These are phyloP conservation scores for Teratosphaeria viscida DNA, from an alignment of 2,329 filamentous ascomycete species.

Conservation along the genomic window DNA sequence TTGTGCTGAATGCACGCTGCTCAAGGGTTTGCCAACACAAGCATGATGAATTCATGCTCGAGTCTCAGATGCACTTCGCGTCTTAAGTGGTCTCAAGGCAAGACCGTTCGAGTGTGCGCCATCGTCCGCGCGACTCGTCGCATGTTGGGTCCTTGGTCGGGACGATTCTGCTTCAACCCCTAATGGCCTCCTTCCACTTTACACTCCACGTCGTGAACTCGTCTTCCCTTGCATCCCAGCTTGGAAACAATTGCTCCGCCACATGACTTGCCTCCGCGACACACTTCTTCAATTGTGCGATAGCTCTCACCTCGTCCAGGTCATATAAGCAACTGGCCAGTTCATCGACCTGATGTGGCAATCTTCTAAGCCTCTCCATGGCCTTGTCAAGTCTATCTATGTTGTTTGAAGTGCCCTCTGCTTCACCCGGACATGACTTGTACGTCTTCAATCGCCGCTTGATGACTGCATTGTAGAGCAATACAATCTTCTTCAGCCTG, in stretches of 20 bases:
- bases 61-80: too few species aligned
- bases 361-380: conserved; percentile 43
- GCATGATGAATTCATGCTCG: too few species aligned
- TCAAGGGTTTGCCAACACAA: too few species aligned
- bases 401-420: conserved; percentile 8
- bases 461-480: conserved; percentile 58
- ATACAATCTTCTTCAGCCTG: conserved; percentile 54
- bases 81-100: too few species aligned
- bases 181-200: conserved; percentile 38
- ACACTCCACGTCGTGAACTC: conserved; percentile 70
- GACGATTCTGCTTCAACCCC: conserved; percentile 7
- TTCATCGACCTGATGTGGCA: conserved; percentile 61
- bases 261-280: conserved; percentile 49
- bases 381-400: conserved; percentile 43
- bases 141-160: not conserved
- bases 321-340: conserved; percentile 65
- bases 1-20: too few species aligned
- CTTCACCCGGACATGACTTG: conserved; percentile 3
- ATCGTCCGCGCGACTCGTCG: too few species aligned
- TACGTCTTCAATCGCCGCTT: conserved; percentile 55
- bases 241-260: conserved; percentile 44
- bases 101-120: too few species aligned
- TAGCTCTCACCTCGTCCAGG: conserved; percentile 49
- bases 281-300: conserved; percentile 48
- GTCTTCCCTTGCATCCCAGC: conserved; percentile 58